phyloP scores from a whole-genome alignment of 2,329 filamentous ascomycete genomes.

The Hansfordia pulvinata region DNA sequence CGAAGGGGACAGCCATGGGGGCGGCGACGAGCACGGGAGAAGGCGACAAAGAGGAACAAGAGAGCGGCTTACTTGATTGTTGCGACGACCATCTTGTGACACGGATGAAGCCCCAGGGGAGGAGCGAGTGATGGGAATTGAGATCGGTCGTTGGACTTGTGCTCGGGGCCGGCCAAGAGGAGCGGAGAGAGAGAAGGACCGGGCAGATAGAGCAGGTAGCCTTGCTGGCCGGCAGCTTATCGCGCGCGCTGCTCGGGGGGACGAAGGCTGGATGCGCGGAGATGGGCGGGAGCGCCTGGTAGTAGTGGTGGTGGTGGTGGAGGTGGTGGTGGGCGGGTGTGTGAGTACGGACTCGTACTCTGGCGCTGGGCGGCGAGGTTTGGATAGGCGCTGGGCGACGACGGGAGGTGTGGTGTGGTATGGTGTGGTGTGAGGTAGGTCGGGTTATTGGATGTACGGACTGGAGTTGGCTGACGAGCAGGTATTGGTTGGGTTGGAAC shows the following conservation, averaged over 20 bases:
- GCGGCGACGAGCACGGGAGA: too few species aligned
- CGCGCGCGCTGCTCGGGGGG: conserved; percentile 1
- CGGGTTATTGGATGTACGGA: not conserved
- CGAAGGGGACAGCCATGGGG: not conserved
- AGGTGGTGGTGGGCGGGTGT: not conserved
- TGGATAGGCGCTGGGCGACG: not conserved
- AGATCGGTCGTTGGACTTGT: too few species aligned
- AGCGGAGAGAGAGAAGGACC: too few species aligned
- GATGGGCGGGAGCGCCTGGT: not conserved
- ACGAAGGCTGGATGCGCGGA: not conserved
- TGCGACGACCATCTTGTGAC: conserved; percentile 44
- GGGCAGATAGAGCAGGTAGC: too few species aligned
- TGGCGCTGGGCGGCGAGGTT: not conserved
- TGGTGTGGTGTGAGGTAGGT: not conserved
- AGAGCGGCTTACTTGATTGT: conserved; percentile 46
- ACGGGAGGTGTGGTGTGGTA: not conserved
- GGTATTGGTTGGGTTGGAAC: not conserved
- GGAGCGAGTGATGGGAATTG: too few species aligned
- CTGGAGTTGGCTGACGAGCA: not conserved
- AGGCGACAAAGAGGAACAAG: not conserved
- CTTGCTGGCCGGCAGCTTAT: too few species aligned
- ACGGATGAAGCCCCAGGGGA: conserved; percentile 20
- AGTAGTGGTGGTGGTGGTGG: conserved; percentile 1
- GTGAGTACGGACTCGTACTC: not conserved
- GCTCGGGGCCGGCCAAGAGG: too few species aligned